These are phyloP conservation scores for Zoysia japonica DNA, from an alignment of 176 grass and related monocot genomes.

Conservation along the genomic window DNA sequence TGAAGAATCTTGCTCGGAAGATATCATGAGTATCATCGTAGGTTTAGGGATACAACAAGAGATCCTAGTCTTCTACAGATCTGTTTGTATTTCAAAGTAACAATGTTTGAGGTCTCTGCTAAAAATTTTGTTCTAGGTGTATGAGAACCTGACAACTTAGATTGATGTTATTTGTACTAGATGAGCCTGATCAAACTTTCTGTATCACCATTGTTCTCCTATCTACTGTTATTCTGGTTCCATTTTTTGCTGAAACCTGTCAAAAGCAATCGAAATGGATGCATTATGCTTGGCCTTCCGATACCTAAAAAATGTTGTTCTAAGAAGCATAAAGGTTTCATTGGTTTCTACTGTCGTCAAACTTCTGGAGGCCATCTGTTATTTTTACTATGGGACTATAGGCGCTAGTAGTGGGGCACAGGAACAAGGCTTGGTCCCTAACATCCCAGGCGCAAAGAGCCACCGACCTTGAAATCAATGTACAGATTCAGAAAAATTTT, in stretches of 20 bases:
- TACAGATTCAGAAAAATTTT: neutral
- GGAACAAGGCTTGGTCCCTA: neutral
- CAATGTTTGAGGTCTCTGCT: neutral
- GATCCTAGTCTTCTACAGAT: neutral
- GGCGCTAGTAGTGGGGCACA: neutral
- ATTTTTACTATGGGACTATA: too few relatives aligned
- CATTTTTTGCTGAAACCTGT: neutral
- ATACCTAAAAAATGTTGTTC: neutral
- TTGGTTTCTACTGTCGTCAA: neutral
- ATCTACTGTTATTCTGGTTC: neutral
- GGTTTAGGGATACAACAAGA: conserved; percentile 4
- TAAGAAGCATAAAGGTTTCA: neutral
- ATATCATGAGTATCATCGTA: conserved; percentile 42
- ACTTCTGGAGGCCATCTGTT: neutral
- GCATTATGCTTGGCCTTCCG: neutral
- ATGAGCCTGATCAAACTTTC: conserved; percentile 10
- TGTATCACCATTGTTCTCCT: neutral
- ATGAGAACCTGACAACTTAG: neutral
- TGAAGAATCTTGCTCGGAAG: conserved; percentile 81
- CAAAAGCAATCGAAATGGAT: neutral
- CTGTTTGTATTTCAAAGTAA: conserved; percentile 9
- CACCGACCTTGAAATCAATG: neutral
- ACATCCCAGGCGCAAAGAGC: neutral
- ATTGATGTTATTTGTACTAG: neutral
- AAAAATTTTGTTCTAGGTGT: neutral